These are phyloP conservation scores for Cotoneaster glaucophyllus DNA, from an alignment of 306 rosid genomes.

Conservation along the genomic window DNA sequence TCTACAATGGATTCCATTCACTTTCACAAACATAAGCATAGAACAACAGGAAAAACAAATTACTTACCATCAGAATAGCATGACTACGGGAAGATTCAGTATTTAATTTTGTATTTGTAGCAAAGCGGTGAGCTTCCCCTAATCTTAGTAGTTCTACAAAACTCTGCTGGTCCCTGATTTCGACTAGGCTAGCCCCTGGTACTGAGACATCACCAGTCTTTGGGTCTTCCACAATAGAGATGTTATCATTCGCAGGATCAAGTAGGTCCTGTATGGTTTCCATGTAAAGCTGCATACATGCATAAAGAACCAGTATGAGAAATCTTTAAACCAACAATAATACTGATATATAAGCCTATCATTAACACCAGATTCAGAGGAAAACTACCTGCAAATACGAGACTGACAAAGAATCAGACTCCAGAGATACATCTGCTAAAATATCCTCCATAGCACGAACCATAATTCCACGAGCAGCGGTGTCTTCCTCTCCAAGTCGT, in stretches of 20 bases:
- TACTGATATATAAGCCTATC: slow-evolving; percentile 1
- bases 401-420: slow-evolving; percentile 72
- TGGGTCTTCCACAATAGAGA: slow-evolving; percentile 85
- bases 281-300: slow-evolving; percentile 79
- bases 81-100: slow-evolving; percentile 99
- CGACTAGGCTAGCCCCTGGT: slow-evolving; percentile 86
- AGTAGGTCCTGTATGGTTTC: slow-evolving; percentile 94
- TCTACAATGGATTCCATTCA: slow-evolving; percentile 14
- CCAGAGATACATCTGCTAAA: slow-evolving; percentile 68
- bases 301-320: slow-evolving; percentile 14
- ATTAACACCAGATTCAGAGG: slow-evolving; percentile 1
- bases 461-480: slow-evolving; percentile 99
- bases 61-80: slow-evolving; percentile 85
- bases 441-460: slow-evolving; percentile 99
- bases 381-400: slow-evolving; percentile 82
- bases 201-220: slow-evolving; percentile 95
- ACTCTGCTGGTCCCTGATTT: slow-evolving; percentile 80
- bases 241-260: slow-evolving; percentile 90
- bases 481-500: slow-evolving; percentile 95
- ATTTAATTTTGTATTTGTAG: slow-evolving; percentile 92
- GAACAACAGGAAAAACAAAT: slow-evolving; percentile 9
- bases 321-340: not conserved
- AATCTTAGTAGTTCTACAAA: slow-evolving; percentile 75
- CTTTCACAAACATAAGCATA: slow-evolving; percentile 20
- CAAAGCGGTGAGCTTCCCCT: slow-evolving; percentile 97